Evolutionary conservation across 2,329 filamentous ascomycete species (phyloP), one percentile per base, ranked within the genome.

Genomic region (Fonsecaea nubica): DNA sequence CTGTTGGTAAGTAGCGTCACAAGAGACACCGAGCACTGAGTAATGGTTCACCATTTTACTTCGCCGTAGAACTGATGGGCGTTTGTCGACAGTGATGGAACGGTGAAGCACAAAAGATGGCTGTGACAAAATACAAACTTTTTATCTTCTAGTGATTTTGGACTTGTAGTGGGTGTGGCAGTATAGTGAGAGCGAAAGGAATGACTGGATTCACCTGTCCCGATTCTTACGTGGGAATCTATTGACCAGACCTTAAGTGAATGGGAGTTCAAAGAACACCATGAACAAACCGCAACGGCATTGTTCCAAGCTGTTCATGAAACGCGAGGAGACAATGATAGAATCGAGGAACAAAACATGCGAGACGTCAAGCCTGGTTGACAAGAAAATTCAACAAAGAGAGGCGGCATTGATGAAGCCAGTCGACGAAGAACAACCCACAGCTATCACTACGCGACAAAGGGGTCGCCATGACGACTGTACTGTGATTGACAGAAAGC

Each of bases 31-130:
- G 4, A 67, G 62, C 13, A 57, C 57, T 4, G 57, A 13, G 38
- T 67, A 67, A 42, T 65, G 45, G 25, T 64, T 57, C 15, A 55
- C 25, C 64, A 66, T 66, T 38, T 55, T 55, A 10, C 13, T 36
- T 50, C n/a, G 18, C 45, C 45, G 45, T 25, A 50, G 45, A 25
- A 3, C 21, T 10, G n/a, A 25, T 21, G 45, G 21, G 25, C 12
- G 45, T 21, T 50, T 25, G 45, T 25, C 12, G 45, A 12, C 18
- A 50, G 18, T 25, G 18, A 50, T 50, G 18, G 45, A 50, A 50
- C 45, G n/a, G 18, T 50, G 45, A 12, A 50, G 45, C 45, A 25
- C 45, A 15, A 21, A 50, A 9, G 18, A 25, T 1, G 15, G 45
- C 7, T 5, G 21, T 4, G 45, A 50, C 8, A 21, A 50, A 25